Base-by-base conservation (phyloP, 495 filamentous ascomycete genomes). In the Neurospora pannonica region DNA sequence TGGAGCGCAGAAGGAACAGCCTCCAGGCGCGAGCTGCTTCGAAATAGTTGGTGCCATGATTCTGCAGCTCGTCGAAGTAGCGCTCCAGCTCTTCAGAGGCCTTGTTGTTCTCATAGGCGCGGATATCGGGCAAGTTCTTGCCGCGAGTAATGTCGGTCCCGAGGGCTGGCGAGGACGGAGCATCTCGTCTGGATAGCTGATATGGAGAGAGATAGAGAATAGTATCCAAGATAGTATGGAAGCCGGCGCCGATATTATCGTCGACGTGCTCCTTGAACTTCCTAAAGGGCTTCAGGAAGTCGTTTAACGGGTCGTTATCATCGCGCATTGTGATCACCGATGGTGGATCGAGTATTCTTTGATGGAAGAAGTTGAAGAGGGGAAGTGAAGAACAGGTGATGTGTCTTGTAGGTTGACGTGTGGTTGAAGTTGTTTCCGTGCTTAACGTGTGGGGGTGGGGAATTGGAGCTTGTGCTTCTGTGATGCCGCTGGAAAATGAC, bases 251-350 rank as follows among this genome's bases (percentile, higher is more conserved):
- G 72, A 87, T 80, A 11, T 81, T 80, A 37, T 73, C 40, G 75
- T 86, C 81, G 73, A 85, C 77, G 77, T 83, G 82, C 40, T 85
- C 81, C 73, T 81, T 81, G 78, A 86, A 86, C 21, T 80, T 82
- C 72, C 85, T 80, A 75, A 86, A 87, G 28, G 80, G 81, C 70
- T 84, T 83, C 2, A 81, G 77, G 37, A 75, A 71, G 6, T 71
- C 43, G 71, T 76, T 67, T 17, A 34, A 3, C 15, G 54, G 28
- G 54, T 67, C 54, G 28, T 67, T 67, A 13, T 67, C 54, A 67
- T 67, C 54, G 54, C 54, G 54, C 54, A 67, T 67, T 67, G 15
- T 67, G 28, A 36, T 34, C 3, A 34, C 54, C 15, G 54, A 9
- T 36, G 54, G 28, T 67, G 15, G 15, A 34, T 67, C 28, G 28